phyloP scores from a whole-genome alignment of 805 yeast species.

The Cyberlindnera americana region DNA sequence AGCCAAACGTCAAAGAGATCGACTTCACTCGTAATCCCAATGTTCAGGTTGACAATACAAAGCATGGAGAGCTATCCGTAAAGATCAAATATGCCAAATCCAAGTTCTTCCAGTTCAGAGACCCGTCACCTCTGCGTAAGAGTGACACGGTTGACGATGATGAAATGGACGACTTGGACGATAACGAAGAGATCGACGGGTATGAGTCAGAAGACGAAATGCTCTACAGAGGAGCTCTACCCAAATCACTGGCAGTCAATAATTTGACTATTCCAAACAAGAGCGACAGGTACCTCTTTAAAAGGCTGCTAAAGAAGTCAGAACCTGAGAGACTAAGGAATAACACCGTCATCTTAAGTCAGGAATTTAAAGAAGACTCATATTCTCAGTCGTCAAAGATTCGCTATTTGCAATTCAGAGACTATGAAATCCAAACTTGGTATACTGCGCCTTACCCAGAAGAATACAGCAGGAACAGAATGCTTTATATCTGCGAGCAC shows the following conservation, averaged over 20 bases:
- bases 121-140: conserved; percentile 23
- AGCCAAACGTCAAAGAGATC: neutral
- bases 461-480: conserved; percentile 60
- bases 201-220: conserved; percentile 43
- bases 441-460: conserved; percentile 92
- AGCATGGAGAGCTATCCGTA: conserved; percentile 5
- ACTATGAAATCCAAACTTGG: conserved; percentile 83
- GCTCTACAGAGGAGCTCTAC: conserved; percentile 66
- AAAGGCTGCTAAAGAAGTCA: conserved; percentile 37
- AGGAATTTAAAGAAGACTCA: conserved; percentile 9
- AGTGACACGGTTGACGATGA: conserved; percentile 23
- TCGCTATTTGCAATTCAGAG: conserved; percentile 63
- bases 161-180: conserved; percentile 25
- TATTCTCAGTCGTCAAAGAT: conserved; percentile 21
- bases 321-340: conserved; percentile 35
- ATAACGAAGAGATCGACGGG: conserved; percentile 18
- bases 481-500: conserved; percentile 75
- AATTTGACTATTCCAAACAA: conserved; percentile 56
- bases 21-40: conserved; percentile 21
- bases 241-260: conserved; percentile 57
- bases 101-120: conserved; percentile 25
- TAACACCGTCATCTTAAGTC: conserved; percentile 32
- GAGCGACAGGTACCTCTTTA: conserved; percentile 48
- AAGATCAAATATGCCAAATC: conserved; percentile 24
- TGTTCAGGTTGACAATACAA: conserved; percentile 11